Conservation (phyloP, 495 filamentous ascomycete genomes). For the Bacidia rubella region DNA sequence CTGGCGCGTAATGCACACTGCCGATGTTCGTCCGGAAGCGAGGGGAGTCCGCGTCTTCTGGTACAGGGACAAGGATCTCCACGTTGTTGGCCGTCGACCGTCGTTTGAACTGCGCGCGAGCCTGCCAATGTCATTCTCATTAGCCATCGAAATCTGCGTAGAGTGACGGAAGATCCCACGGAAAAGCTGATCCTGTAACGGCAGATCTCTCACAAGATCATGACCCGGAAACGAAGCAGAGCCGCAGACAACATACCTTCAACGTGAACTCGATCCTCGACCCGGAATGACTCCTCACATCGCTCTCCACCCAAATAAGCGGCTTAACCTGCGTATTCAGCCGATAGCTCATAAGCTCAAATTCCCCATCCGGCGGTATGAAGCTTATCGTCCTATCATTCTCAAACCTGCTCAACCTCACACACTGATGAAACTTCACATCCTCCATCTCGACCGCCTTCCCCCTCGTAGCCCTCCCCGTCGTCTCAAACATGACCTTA, state of each 20-base stretch:
- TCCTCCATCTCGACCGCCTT: slow-evolving; percentile 99
- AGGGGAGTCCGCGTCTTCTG: slow-evolving; percentile 92
- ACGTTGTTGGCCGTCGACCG: slow-evolving; percentile 97
- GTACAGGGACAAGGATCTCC: slow-evolving; percentile 92
- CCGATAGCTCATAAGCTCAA: slow-evolving; percentile 98
- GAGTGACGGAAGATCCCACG: neutral
- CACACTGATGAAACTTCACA: slow-evolving; percentile 99
- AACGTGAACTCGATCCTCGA: slow-evolving; percentile 97
- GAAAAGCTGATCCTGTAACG: neutral
- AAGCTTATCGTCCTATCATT: slow-evolving; percentile 99
- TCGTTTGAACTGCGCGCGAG: slow-evolving; percentile 95
- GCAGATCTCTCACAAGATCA: neutral
- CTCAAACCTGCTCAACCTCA: slow-evolving; percentile 88
- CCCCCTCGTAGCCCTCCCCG: slow-evolving; percentile 82
- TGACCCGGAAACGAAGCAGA: neutral
- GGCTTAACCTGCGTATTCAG: slow-evolving; percentile 98
- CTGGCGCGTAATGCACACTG: slow-evolving; percentile 94
- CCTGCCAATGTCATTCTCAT: slow-evolving; percentile 28
- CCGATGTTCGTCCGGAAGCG: slow-evolving; percentile 97
- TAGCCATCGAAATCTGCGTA: neutral
- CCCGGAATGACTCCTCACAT: slow-evolving; percentile 88
- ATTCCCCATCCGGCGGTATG: slow-evolving; percentile 96
- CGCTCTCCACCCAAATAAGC: slow-evolving; percentile 96
- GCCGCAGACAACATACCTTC: slow-evolving; percentile 41
- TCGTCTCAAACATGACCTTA: slow-evolving; percentile 99